Evolutionary conservation across 140 eudicot genomes (phyloP).

Genomic region (Ambrosia hybrid): DNA sequence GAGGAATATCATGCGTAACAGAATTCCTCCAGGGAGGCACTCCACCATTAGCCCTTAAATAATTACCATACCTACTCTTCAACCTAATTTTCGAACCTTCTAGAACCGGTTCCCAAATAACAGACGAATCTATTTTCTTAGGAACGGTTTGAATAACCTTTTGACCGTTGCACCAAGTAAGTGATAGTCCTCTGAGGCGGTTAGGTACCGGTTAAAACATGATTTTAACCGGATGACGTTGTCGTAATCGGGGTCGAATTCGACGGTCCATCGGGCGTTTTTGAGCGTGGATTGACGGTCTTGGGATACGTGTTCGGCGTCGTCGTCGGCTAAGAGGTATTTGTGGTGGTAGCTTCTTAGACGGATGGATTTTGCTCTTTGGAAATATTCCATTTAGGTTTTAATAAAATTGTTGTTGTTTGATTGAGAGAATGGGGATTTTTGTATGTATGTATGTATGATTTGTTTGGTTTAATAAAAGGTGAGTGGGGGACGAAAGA

Average conservation of each 20-base stretch:
- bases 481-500: constrained; percentile 1
- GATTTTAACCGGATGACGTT: constrained; percentile 56
- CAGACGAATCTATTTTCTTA: constrained; percentile 36
- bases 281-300: constrained; percentile 46
- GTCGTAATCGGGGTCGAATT: constrained; percentile 49
- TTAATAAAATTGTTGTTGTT: neutral
- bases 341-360: constrained; percentile 68
- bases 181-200: constrained; percentile 58
- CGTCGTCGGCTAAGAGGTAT: constrained; percentile 57
- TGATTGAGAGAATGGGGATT: neutral
- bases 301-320: constrained; percentile 59
- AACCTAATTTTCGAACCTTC: constrained; percentile 45
- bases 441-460: neutral
- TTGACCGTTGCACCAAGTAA: constrained; percentile 60
- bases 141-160: constrained; percentile 48
- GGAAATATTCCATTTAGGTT: constrained; percentile 58
- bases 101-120: constrained; percentile 61
- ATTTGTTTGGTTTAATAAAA: neutral
- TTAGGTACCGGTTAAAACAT: constrained; percentile 48
- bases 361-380: constrained; percentile 55
- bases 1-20: constrained; percentile 60
- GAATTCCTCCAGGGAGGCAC: constrained; percentile 68
- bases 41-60: constrained; percentile 56
- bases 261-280: constrained; percentile 59
- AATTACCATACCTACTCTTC: constrained; percentile 50